Evolutionary conservation across 2,329 filamentous ascomycete species (phyloP), one percentile per base, ranked within the genome.

Genomic region (Plenodomus lindquistii): DNA sequence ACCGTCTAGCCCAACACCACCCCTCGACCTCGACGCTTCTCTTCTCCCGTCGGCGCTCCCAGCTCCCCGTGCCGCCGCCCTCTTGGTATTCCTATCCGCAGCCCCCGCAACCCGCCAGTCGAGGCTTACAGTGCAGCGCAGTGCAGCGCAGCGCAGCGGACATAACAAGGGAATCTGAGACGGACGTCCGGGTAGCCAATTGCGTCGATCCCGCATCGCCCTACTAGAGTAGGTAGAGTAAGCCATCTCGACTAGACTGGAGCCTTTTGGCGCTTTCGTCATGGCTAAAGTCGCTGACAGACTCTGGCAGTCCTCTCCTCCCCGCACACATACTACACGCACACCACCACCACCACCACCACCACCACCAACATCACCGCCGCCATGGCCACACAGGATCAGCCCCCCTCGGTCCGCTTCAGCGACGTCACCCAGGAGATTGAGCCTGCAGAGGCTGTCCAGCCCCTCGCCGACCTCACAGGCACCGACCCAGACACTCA

Each of bases 381-480:
- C 46, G 18, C 41, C 50, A 16, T 37, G 35, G 35, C 35, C 16
- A 18, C 35, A 9, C 16, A 57, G 40, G 64, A 63, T 39, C 59
- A 60, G 41, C 54, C 63, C 41, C 70, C 68, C 50, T 61, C 64
- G 35, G 72, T 75, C 48, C 72, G 72, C 58, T 74, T 75, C 65
- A 72, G 67, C 62, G 66, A 70, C 27, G 61, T 69, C 51, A 65
- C 69, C 46, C 43, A 74, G 48, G 72, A 74, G 47, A 73, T 74
- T 46, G 67, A 71, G 53, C 71, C 72, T 15, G 62, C 64, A 16
- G 45, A 52, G 15, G 60, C 65, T 21, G 66, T 62, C 35, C 65
- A 71, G 52, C 66, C 66, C 52, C 50, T 67, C 46, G 67, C 63
- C 49, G 59, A 62, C 41, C 59, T 70, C 51, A 59, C 66, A 34